These are phyloP conservation scores for Camelina hispida DNA, from an alignment of 345 rosid species.

Conservation along the genomic window DNA sequence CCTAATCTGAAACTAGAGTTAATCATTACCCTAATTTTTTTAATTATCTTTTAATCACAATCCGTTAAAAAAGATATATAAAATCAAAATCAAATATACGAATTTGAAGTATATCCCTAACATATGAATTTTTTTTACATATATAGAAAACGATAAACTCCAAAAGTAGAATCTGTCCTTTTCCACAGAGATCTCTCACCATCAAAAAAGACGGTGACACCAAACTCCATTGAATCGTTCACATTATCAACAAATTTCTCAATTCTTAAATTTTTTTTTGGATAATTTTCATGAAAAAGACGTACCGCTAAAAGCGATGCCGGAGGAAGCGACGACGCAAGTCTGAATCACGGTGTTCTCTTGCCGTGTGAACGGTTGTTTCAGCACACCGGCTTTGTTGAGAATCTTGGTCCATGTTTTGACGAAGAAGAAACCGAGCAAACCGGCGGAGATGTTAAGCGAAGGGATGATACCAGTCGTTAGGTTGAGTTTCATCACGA, in stretches of 20 bases:
- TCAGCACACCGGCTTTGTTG: constrained; percentile 47
- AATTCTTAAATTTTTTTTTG: neutral
- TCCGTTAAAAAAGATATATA: too few species aligned
- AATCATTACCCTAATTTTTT: too few species aligned
- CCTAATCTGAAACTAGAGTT: neutral
- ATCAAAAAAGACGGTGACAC: too few species aligned
- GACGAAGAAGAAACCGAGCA: constrained; percentile 75
- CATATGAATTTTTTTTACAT: too few species aligned
- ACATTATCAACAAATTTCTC: neutral
- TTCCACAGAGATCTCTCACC: too few species aligned
- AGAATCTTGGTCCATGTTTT: constrained; percentile 70
- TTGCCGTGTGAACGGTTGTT: constrained; percentile 74
- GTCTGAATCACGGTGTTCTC: constrained; percentile 88
- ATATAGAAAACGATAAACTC: too few species aligned
- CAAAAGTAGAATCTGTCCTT: too few species aligned
- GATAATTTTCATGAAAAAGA: neutral
- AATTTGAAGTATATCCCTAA: too few species aligned
- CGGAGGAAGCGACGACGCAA: constrained; percentile 86
- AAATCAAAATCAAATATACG: too few species aligned
- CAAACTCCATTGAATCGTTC: too few species aligned
- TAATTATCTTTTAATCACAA: too few species aligned
- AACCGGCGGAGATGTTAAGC: constrained; percentile 79
- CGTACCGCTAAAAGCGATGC: constrained; percentile 82
- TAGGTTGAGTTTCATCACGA: constrained; percentile 73
- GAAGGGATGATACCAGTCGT: constrained; percentile 83